Evolutionary conservation across 2,329 filamentous ascomycete genomes (phyloP).

Genomic region (Penicillium psychrosexuale): DNA sequence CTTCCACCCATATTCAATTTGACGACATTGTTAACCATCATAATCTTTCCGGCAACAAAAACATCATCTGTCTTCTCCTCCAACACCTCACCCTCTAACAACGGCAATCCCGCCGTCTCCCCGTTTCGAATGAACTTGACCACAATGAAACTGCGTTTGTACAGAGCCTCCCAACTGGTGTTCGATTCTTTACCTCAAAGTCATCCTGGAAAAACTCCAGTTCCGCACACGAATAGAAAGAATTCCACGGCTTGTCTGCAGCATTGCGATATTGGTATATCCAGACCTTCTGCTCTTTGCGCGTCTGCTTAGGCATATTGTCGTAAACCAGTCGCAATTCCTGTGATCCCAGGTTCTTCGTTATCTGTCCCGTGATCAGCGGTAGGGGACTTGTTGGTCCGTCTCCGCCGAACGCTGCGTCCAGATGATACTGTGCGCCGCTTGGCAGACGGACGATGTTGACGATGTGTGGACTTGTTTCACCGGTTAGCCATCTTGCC

Average conservation of each 20-base stretch:
- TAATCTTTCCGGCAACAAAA: constrained; percentile 27
- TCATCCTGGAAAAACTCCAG: constrained; percentile 41
- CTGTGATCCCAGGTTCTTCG: constrained; percentile 54
- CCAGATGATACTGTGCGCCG: constrained; percentile 50
- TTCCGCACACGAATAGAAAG: constrained; percentile 44
- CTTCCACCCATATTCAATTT: constrained; percentile 46
- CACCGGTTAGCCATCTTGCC: not conserved
- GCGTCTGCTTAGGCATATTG: constrained; percentile 46
- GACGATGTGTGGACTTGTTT: constrained; percentile 52
- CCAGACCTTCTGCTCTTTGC: constrained; percentile 51
- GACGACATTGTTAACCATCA: constrained; percentile 26
- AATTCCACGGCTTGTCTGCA: constrained; percentile 37
- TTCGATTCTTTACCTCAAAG: constrained; percentile 42
- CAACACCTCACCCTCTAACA: constrained; percentile 7
- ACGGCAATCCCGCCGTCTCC: constrained; percentile 10
- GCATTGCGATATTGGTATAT: constrained; percentile 48
- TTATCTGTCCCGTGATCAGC: constrained; percentile 42
- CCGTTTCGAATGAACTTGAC: constrained; percentile 39
- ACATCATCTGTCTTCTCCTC: constrained; percentile 21
- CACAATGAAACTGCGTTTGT: constrained; percentile 33
- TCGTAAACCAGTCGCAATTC: constrained; percentile 52
- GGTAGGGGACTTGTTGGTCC: constrained; percentile 57
- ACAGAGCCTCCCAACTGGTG: constrained; percentile 33
- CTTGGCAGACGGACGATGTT: constrained; percentile 54
- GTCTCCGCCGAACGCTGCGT: constrained; percentile 62